Evolutionary conservation across 345 rosid species (phyloP), one percentile per base, ranked within the genome.

Genomic region (Eucalyptus victrix): DNA sequence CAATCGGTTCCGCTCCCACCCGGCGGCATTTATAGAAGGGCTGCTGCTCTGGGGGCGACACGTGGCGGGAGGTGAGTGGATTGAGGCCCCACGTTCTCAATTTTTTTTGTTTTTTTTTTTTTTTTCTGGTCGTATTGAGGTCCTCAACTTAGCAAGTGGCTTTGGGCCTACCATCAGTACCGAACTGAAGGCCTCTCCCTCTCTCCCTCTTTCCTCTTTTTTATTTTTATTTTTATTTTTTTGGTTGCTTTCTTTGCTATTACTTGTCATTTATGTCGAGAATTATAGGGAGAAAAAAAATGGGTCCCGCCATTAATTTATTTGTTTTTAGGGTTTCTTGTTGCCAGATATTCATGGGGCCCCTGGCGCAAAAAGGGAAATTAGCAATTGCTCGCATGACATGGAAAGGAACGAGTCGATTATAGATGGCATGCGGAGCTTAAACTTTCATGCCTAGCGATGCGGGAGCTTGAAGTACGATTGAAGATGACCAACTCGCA

Each of bases 31-130:
- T 56, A 56, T 56, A 24, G 62, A 56, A 6, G n/a, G 7, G 26
- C 5, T 21, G 24, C 58, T 21, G 24, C 58, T 53, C 58, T 19
- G 4, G 67, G 2, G 2, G 2, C 9, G 6, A 87, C 92, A 88
- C 95, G 94, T 91, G 96, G 93, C 87, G 65, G 8, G 13, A 12
- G 1, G 51, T 89, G 86, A 92, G 56, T 91, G 94, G 92, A 54
- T 50, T 76, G 50, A 88, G 91, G 87, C 34, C 88, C 92, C 89
- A 12, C 21, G 19, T 14, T 3, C 24, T 18, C 44, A 0, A 23
- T 1, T 6, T 5, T 10, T 32, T 6, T 11, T 1, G 8, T 8
- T 65, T 4, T 14, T 7, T 4, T 53, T 5, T 6, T n/a, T 65
- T n/a, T 30, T n/a, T 7, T 17, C 3, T 21, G 24, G 56, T 53